Base-by-base conservation (phyloP, 2,329 filamentous ascomycete genomes). In the Phoma sp. region DNA sequence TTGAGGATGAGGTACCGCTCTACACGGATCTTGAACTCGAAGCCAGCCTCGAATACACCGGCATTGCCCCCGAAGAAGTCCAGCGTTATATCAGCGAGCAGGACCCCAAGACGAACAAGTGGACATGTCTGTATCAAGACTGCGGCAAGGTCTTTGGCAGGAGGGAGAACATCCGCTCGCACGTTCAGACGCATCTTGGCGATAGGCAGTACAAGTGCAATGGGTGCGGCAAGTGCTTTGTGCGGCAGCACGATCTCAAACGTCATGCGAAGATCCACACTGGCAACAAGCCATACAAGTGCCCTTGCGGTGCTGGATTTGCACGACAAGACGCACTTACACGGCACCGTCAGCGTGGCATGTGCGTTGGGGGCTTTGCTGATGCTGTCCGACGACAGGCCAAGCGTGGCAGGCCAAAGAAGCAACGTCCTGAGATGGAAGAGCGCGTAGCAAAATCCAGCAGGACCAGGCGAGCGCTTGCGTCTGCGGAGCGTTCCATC, bases 81-180 rank as follows among this genome's bases (percentile, higher is more conserved):
- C 76, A 79, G 48, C 70, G 73, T 24, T 80, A 77, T 65, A 80
- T 82, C 55, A 79, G 78, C 55, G 75, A 78, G 53, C 79, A 80
- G 56, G 71, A 78, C 39, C 66, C 72, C 4, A 63, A 64, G 13
- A 77, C 73, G 47, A 74, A 75, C 59, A 76, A 79, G 33, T 82
- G 78, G 75, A 78, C 74, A 9, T 82, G 80, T 65, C 69, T 81
- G 13, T 82, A 75, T 65, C 80, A 91, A 7, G 87, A 87, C 25
- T 99, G 95, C 75, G 85, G 87, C 64, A 96, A 96, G 75, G 86
- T 87, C 47, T 98, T 99, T 71, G 93, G 93, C n/a, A 86, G 95
- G 65, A 96, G 97, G 75, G 95, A 99, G 75, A 98, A 99, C 77
- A 97, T 98, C 80, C 96, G 96, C 74, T 96, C 93, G 0, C 95